Percentiles rank a stretch among this genome's conserved stretches.
phyloP scores from a whole-genome alignment of 2,329 filamentous ascomycete species.

The Colletotrichum caudatum region DNA sequence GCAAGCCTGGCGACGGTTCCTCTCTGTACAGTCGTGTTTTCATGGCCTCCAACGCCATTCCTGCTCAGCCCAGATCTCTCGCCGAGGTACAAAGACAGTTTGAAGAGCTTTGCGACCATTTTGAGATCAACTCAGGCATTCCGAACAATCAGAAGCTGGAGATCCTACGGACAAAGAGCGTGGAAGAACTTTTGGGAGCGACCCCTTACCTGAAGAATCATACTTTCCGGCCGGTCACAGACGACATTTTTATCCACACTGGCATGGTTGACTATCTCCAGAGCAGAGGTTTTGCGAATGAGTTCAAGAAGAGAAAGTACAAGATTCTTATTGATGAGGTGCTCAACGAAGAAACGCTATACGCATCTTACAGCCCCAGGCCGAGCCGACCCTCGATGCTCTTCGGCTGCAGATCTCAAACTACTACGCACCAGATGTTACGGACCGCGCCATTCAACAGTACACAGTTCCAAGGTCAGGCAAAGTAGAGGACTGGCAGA shows the following conservation, averaged over 20 bases:
- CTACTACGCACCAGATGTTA: slow-evolving; percentile 57
- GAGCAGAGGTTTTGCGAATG: slow-evolving; percentile 51
- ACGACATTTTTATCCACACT: slow-evolving; percentile 54
- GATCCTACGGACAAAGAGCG: slow-evolving; percentile 48
- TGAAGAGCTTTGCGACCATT: slow-evolving; percentile 55
- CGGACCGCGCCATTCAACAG: slow-evolving; percentile 50
- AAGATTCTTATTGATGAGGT: slow-evolving; percentile 58
- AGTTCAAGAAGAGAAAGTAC: slow-evolving; percentile 52
- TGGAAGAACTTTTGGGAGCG: slow-evolving; percentile 49
- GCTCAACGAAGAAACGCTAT: slow-evolving; percentile 58
- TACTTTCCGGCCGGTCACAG: slow-evolving; percentile 60
- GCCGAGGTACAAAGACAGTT: slow-evolving; percentile 55
- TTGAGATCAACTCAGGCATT: slow-evolving; percentile 45
- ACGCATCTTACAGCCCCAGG: slow-evolving; percentile 55
- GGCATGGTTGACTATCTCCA: slow-evolving; percentile 55
- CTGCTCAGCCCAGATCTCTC: slow-evolving; percentile 56
- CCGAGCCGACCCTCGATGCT: slow-evolving; percentile 49
- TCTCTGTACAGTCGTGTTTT: slow-evolving; percentile 53
- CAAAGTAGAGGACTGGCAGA: slow-evolving; percentile 52
- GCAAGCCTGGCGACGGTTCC: slow-evolving; percentile 38
- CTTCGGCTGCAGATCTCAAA: slow-evolving; percentile 55
- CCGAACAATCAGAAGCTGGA: slow-evolving; percentile 49
- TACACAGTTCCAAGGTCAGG: slow-evolving; percentile 51
- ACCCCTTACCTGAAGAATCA: slow-evolving; percentile 57
- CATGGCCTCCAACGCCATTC: slow-evolving; percentile 60